phyloP scores from a whole-genome alignment of 768 basidiomycete species.

The Xerocomellus intermedius region DNA sequence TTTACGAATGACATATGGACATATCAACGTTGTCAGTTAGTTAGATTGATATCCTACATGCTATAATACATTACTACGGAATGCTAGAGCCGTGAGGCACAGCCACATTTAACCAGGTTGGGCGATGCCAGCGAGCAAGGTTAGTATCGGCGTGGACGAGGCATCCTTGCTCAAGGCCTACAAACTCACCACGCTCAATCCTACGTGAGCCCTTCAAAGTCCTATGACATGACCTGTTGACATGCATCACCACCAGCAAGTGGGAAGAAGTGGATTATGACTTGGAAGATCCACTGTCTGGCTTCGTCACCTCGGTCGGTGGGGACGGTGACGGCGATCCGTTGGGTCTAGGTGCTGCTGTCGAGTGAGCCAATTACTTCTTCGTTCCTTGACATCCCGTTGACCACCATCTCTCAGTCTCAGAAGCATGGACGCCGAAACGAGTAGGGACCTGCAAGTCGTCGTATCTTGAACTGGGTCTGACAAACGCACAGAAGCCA shows the following conservation, averaged over 20 bases:
- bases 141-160: conserved; percentile 76
- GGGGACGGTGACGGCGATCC: conserved; percentile 70
- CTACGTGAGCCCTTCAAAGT: conserved; percentile 52
- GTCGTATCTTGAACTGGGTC: conserved; percentile 4
- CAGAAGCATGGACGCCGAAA: conserved; percentile 71
- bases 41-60: conserved; percentile 9
- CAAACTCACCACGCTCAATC: conserved; percentile 72
- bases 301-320: conserved; percentile 58
- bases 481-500: conserved; percentile 52
- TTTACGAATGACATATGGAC: not conserved
- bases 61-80: conserved; percentile 6
- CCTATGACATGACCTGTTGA: conserved; percentile 1
- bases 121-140: conserved; percentile 40
- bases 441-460: conserved; percentile 47
- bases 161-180: conserved; percentile 85
- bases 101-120: conserved; percentile 12
- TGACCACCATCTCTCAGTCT: conserved; percentile 39
- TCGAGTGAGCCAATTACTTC: conserved; percentile 47
- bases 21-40: conserved; percentile 3
- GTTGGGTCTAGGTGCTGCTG: conserved; percentile 66
- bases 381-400: not conserved
- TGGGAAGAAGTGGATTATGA: conserved; percentile 94
- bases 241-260: conserved; percentile 43
- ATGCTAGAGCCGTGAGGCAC: not conserved
- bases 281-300: conserved; percentile 70